These are phyloP conservation scores for Nothopassalora personata DNA, from an alignment of 2,329 filamentous ascomycete species.

Conservation along the genomic window DNA sequence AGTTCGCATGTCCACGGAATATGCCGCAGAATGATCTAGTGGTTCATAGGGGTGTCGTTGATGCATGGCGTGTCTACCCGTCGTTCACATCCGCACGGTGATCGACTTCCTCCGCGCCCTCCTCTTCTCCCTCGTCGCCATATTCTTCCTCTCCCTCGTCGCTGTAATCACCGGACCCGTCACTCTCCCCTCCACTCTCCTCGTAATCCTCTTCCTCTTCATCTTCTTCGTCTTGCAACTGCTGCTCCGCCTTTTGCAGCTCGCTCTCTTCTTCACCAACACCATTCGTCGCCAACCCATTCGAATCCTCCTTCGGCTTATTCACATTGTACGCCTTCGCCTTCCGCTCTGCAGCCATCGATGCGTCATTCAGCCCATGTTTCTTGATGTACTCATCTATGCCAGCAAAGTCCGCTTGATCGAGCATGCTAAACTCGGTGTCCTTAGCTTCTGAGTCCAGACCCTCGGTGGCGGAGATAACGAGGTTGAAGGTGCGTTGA, in stretches of 20 bases:
- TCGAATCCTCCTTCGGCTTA: slow-evolving; percentile 28
- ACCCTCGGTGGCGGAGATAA: slow-evolving; percentile 38
- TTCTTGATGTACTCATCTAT: slow-evolving; percentile 59
- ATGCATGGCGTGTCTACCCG: no score
- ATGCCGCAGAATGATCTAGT: no score
- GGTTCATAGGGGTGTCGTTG: no score
- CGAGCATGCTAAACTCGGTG: slow-evolving; percentile 61
- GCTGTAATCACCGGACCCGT: slow-evolving; percentile 31
- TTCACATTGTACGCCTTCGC: slow-evolving; percentile 57
- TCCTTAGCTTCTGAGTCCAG: slow-evolving; percentile 39
- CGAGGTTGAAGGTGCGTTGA: slow-evolving; percentile 62
- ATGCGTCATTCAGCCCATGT: slow-evolving; percentile 58
- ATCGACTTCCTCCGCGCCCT: slow-evolving; percentile 20
- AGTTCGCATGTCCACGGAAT: no score
- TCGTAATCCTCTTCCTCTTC: slow-evolving; percentile 33
- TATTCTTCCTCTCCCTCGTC: slow-evolving; percentile 26
- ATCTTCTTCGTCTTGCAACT: slow-evolving; percentile 32
- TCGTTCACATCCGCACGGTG: slow-evolving; percentile 5
- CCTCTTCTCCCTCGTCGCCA: slow-evolving; percentile 23
- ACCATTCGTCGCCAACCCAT: slow-evolving; percentile 14
- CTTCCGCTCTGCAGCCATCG: slow-evolving; percentile 54
- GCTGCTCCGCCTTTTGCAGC: slow-evolving; percentile 29
- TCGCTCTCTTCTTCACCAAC: slow-evolving; percentile 25
- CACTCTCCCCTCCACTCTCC: slow-evolving; percentile 31
- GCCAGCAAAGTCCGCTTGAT: slow-evolving; percentile 57